A percentile compares a stretch with the other conserved stretches of the same genome.
Evolutionary conservation across 2,329 filamentous ascomycete species (phyloP).

Genomic region (Fonsecaea erecta): DNA sequence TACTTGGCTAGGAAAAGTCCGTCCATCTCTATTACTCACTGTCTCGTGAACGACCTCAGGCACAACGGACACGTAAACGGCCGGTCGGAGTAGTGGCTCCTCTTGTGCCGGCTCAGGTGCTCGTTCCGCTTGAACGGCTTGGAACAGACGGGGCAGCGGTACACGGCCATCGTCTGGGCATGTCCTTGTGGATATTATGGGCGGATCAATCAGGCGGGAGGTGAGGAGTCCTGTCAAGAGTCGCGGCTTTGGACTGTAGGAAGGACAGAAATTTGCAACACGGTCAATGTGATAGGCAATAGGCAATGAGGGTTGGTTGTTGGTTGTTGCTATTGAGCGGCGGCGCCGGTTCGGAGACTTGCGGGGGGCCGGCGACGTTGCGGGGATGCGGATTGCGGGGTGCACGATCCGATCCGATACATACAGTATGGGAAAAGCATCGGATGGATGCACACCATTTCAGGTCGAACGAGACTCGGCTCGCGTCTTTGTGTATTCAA

Average conservation of each 20-base stretch:
- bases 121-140: constrained; percentile 13
- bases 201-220: background rate
- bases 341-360: too few relatives aligned
- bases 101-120: constrained; percentile 12
- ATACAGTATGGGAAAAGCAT: background rate
- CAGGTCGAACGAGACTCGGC: background rate
- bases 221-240: too few relatives aligned
- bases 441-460: background rate
- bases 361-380: background rate
- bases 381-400: background rate
- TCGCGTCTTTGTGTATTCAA: background rate
- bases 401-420: background rate
- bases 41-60: constrained; percentile 10
- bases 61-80: constrained; percentile 16
- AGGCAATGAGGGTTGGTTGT: too few relatives aligned
- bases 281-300: background rate
- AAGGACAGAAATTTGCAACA: too few relatives aligned
- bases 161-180: background rate
- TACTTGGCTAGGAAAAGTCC: too few relatives aligned
- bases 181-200: background rate
- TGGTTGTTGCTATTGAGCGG: too few relatives aligned
- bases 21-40: background rate
- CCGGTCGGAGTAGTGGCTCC: constrained; percentile 3
- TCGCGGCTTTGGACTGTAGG: too few relatives aligned
- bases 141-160: constrained; percentile 8